These are phyloP conservation scores for Sphagnum contortum DNA, from an alignment of 225 moss, liverwort and hornwort genomes.

Conservation along the genomic window DNA sequence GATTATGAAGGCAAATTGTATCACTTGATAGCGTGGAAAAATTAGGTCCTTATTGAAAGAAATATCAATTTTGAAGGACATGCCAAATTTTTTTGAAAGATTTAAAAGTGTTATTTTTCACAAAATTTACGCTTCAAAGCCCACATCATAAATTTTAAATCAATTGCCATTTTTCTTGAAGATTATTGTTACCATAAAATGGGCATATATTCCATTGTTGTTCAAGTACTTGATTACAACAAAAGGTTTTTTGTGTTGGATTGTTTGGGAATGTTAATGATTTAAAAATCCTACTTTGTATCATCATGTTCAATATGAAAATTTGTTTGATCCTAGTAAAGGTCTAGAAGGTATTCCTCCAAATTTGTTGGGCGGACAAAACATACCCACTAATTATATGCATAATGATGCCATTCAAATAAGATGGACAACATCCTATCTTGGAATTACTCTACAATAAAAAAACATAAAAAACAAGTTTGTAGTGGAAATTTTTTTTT, in stretches of 20 bases:
- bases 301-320: not conserved
- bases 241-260: not conserved
- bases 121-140: too few relatives aligned
- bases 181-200: not conserved
- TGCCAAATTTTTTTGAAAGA: too few relatives aligned
- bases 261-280: not conserved
- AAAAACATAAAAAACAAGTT: too few relatives aligned
- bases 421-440: not conserved
- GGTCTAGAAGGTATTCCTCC: not conserved
- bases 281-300: not conserved
- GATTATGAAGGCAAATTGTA: too few relatives aligned
- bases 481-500: too few relatives aligned
- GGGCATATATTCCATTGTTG: not conserved
- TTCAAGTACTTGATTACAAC: not conserved
- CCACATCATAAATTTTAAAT: not conserved
- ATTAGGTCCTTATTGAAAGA: too few relatives aligned
- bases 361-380: not conserved
- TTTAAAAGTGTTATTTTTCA: too few relatives aligned
- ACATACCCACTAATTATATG: not conserved
- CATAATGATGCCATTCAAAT: not conserved
- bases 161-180: too few relatives aligned
- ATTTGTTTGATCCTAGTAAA: not conserved
- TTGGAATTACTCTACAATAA: too few relatives aligned
- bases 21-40: too few relatives aligned
- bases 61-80: too few relatives aligned